These are phyloP conservation scores for Aspergillus costaricaensis DNA, from an alignment of 2,329 filamentous ascomycete species.

Conservation along the genomic window DNA sequence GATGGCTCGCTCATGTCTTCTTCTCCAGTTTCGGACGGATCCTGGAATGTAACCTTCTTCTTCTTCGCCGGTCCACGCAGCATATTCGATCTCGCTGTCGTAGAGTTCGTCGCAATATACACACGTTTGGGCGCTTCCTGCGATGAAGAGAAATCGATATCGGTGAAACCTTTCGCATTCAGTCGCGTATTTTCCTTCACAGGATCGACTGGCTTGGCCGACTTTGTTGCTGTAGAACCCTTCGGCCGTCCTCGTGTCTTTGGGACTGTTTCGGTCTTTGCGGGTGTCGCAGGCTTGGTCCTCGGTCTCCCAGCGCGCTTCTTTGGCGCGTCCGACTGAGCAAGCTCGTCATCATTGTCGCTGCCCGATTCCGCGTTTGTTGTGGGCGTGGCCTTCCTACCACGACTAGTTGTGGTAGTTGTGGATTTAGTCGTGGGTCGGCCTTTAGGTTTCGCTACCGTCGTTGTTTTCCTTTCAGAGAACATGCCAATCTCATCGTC, in stretches of 20 bases:
- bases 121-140: conserved; percentile 26
- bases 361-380: conserved; percentile 17
- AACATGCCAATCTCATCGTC: conserved; percentile 29
- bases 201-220: conserved; percentile 11
- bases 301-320: conserved; percentile 24
- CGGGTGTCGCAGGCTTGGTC: conserved; percentile 14
- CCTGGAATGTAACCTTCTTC: conserved; percentile 53
- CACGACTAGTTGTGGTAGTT: conserved; percentile 10
- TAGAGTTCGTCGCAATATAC: conserved; percentile 32
- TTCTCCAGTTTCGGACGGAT: conserved; percentile 45
- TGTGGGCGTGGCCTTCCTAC: conserved; percentile 13
- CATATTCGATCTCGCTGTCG: conserved; percentile 32
- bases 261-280: conserved; percentile 19
- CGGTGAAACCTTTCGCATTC: conserved; percentile 11
- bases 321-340: conserved; percentile 25
- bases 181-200: conserved; percentile 18
- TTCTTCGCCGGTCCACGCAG: conserved; percentile 37
- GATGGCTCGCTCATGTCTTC: conserved; percentile 38
- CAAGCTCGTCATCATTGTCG: conserved; percentile 29
- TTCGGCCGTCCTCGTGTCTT: conserved; percentile 36
- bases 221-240: conserved; percentile 22
- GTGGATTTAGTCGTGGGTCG: conserved; percentile 16
- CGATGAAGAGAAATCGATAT: conserved; percentile 14
- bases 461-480: conserved; percentile 9
- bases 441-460: conserved; percentile 12